Evolutionary conservation across 805 yeast genomes (phyloP).

Genomic region (Cyberlindnera maritima): DNA sequence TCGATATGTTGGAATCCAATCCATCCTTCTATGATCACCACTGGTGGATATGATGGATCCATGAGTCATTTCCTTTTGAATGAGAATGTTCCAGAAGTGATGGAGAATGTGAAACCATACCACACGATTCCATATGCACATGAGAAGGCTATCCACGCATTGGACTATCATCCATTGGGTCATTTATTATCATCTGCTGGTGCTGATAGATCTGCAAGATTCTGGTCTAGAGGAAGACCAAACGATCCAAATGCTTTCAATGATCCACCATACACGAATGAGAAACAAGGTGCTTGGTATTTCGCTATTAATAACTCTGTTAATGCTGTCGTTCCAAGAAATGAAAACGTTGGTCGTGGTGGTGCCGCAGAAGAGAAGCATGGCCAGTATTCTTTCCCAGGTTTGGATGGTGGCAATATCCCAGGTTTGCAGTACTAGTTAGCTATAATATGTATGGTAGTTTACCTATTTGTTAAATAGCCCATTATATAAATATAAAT

Average conservation of each 20-base stretch:
- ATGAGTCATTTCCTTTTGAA: constrained; percentile 74
- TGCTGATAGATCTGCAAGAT: constrained; percentile 86
- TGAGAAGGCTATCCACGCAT: constrained; percentile 84
- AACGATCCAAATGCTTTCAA: constrained; percentile 79
- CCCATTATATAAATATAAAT: too few relatives aligned
- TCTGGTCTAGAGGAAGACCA: constrained; percentile 94
- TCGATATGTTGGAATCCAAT: constrained; percentile 92
- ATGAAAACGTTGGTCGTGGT: constrained; percentile 28
- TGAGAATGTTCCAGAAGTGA: constrained; percentile 32
- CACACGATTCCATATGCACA: constrained; percentile 88
- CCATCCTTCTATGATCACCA: constrained; percentile 73
- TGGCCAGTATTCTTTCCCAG: constrained; percentile 3
- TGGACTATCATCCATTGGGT: constrained; percentile 93
- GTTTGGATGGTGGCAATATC: constrained; percentile 9
- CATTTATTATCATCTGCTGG: constrained; percentile 91
- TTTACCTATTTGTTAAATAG: too few relatives aligned
- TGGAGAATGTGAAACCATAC: constrained; percentile 40
- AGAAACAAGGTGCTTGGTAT: constrained; percentile 57
- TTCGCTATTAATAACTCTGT: constrained; percentile 39
- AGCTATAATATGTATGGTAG: too few relatives aligned
- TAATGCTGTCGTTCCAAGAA: constrained; percentile 32
- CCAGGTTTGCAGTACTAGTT: constrained; percentile 18
- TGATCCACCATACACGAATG: constrained; percentile 76
- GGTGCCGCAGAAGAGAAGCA: background rate
- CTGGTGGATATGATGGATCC: constrained; percentile 90